Base-by-base conservation (phyloP, 2,329 filamentous ascomycete species). In the Aaosphaeria arxii region DNA sequence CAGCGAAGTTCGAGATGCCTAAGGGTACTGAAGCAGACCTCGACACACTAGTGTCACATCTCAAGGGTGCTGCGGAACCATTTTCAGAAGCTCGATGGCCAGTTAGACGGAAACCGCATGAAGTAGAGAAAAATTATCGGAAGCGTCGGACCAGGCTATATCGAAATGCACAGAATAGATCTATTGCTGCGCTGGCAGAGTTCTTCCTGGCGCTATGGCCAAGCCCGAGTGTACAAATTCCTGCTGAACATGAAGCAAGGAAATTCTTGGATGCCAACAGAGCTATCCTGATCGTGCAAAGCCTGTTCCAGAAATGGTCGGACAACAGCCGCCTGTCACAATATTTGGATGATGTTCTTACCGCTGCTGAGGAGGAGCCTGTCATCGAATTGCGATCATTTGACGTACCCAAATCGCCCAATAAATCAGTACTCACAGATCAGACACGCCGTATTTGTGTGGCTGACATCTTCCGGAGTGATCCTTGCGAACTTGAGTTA, bases 291-390 rank as follows among this genome's bases (percentile, higher is more conserved):
- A 24, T 29, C 1, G 55, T 71, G 4, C 52, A 7, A 6, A 5
- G n/a, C 0, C 42, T 13, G 7, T 65, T 61, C 33, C 44, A 54
- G 9, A 7, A 9, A 4, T 65, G 62, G 59, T 54, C 46, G 75
- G 13, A 61, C 76, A 13, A 64, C 78, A n/a, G 71, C 67, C 0
- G 57, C 71, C 55, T 79, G 70, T 17, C 47, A 28, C 2, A 49
- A 3, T 66, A 67, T 41, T 49, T 66, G 42, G 30, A 51, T 61
- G 9, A 53, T 31, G 0, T 65, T 45, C 44, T 42, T 17, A 36
- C 50, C 36, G 11, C 30, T 42, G 11, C 59, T 1, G 48, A 44
- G 39, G 47, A 11, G 31, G 53, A 60, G 33, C 42, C 40, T 11
- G 7, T 40, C 1, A 3, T 13, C 1, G 36, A 55, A 11, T 17